Conservation (phyloP, 352 stramenopile species). For the Peronospora farinosa region DNA sequence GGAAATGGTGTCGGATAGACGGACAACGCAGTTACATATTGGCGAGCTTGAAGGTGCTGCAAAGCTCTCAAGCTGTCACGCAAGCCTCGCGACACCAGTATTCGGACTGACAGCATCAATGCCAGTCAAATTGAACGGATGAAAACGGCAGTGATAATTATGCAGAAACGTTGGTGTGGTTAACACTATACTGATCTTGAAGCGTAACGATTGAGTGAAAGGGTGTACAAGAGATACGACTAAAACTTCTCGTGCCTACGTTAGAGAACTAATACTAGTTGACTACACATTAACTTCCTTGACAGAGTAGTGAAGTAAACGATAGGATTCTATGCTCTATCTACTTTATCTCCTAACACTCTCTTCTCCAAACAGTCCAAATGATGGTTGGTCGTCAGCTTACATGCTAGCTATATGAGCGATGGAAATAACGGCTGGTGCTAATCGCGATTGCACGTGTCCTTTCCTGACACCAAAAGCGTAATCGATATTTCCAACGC, state of each 20-base stretch:
- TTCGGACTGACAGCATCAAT: constrained; percentile 20
- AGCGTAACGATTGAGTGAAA: no score
- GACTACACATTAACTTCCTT: no score
- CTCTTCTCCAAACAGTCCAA: background rate
- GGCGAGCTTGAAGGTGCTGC: constrained; percentile 1
- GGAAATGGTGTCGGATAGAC: background rate
- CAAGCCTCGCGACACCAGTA: constrained; percentile 16
- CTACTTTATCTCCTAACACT: background rate
- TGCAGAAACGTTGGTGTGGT: background rate
- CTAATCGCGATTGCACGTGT: background rate
- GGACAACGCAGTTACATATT: constrained; percentile 5
- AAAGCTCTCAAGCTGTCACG: constrained; percentile 2
- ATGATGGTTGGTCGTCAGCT: background rate
- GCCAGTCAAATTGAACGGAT: constrained; percentile 23
- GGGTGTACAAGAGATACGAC: no score
- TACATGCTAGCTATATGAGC: background rate
- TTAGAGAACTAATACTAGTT: no score
- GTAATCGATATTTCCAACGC: background rate
- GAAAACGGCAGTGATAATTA: background rate
- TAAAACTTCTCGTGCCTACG: no score
- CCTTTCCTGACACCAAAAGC: background rate
- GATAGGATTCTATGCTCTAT: no score
- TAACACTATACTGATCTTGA: background rate
- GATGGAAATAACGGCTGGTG: background rate
- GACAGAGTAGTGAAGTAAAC: no score